Conservation (phyloP, 2,329 filamentous ascomycete genomes). For the Epichloe coenophiala region DNA sequence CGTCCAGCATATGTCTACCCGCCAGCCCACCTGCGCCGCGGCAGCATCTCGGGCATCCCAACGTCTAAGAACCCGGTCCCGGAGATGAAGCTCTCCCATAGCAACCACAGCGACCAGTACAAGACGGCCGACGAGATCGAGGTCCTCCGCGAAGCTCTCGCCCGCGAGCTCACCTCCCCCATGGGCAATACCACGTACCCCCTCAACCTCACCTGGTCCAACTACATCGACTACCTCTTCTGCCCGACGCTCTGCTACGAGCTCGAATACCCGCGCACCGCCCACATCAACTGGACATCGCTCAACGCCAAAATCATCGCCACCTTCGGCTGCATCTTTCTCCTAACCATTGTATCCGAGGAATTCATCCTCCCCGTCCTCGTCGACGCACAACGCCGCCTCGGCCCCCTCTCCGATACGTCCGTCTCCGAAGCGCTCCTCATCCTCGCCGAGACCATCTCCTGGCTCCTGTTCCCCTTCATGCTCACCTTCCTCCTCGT, state of each 20-base stretch:
- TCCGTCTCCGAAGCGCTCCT: constrained; percentile 53
- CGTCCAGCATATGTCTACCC: constrained; percentile 67
- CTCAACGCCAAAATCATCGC: constrained; percentile 76
- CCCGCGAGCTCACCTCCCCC: constrained; percentile 85
- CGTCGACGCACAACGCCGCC: constrained; percentile 48
- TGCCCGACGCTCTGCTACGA: constrained; percentile 97
- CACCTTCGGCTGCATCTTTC: constrained; percentile 91
- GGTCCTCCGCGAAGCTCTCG: constrained; percentile 71
- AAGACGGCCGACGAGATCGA: constrained; percentile 37
- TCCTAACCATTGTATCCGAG: constrained; percentile 80
- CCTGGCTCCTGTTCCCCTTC: constrained; percentile 86
- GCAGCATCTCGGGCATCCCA: constrained; percentile 24
- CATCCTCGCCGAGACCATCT: constrained; percentile 79
- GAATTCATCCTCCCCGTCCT: constrained; percentile 92
- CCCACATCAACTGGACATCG: constrained; percentile 62
- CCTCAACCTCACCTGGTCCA: constrained; percentile 66
- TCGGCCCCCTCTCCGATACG: constrained; percentile 27
- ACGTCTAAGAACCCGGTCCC: constrained; percentile 6
- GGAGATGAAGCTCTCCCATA: constrained; percentile 7
- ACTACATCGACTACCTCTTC: constrained; percentile 77
- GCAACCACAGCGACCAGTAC: constrained; percentile 10
- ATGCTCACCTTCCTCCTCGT: constrained; percentile 93
- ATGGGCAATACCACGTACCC: constrained; percentile 85
- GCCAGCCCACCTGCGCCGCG: constrained; percentile 36
- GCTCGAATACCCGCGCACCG: constrained; percentile 79